phyloP scores from a whole-genome alignment of 345 rosid genomes.

The Boechera divaricarpa region DNA sequence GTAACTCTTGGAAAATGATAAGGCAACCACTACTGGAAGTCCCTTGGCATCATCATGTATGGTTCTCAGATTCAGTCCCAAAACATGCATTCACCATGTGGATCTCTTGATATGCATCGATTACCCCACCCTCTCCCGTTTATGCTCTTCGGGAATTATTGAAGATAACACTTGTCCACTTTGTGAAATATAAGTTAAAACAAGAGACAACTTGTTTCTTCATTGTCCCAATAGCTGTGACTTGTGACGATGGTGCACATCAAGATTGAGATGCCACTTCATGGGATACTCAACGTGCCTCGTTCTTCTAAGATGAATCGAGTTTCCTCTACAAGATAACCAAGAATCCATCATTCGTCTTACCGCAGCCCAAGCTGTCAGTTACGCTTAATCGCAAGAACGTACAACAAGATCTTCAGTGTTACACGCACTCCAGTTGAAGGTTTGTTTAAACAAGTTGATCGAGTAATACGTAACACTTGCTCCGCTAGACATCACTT shows the following conservation, averaged over 20 bases:
- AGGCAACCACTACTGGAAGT: not conserved
- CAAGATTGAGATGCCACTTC: slow-evolving; percentile 7
- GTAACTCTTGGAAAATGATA: not conserved
- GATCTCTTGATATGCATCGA: not conserved
- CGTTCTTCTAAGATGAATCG: not conserved
- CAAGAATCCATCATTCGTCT: not conserved
- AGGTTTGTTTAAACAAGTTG: no score
- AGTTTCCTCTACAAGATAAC: not conserved
- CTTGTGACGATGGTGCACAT: not conserved
- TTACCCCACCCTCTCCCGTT: not conserved
- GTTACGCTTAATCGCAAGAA: no score
- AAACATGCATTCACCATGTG: not conserved
- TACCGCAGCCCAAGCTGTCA: no score
- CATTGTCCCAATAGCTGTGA: not conserved
- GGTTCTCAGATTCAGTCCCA: not conserved
- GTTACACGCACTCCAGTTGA: no score
- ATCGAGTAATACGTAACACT: no score
- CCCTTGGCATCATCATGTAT: not conserved
- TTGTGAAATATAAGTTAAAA: not conserved
- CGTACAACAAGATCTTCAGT: no score
- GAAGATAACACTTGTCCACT: not conserved
- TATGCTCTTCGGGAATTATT: not conserved
- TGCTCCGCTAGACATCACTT: no score
- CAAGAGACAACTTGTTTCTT: not conserved
- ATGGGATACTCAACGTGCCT: not conserved